phyloP scores from a whole-genome alignment of 1,284 basidiomycete species.

The Athelia sp. region DNA sequence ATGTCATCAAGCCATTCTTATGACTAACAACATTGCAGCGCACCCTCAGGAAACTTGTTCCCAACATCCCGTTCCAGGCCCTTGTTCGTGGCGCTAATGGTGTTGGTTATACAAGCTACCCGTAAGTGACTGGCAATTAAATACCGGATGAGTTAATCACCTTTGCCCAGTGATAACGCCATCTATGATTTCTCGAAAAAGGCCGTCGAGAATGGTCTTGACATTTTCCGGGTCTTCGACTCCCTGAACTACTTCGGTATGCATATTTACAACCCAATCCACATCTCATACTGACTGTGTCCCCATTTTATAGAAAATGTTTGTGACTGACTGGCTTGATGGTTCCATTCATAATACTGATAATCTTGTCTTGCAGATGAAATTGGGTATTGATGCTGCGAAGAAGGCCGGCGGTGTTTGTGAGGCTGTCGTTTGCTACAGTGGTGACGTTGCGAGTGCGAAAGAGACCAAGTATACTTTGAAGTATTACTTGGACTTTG shows the following conservation, averaged over 20 bases:
- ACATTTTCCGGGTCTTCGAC: slow-evolving; percentile 99
- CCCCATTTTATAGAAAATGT: slow-evolving; percentile 53
- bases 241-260: slow-evolving; percentile 95
- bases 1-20: background rate
- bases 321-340: slow-evolving; percentile 14
- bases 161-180: slow-evolving; percentile 79
- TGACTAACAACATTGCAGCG: slow-evolving; percentile 44
- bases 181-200: slow-evolving; percentile 99
- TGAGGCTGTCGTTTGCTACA: slow-evolving; percentile 98
- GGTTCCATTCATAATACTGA: too few species aligned
- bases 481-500: slow-evolving; percentile 96
- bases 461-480: slow-evolving; percentile 98
- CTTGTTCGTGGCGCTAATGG: slow-evolving; percentile 99
- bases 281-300: background rate
- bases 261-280: slow-evolving; percentile 17
- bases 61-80: slow-evolving; percentile 98
- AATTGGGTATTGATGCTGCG: slow-evolving; percentile 95
- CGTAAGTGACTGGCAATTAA: slow-evolving; percentile 48
- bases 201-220: slow-evolving; percentile 97
- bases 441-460: slow-evolving; percentile 93
- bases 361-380: slow-evolving; percentile 63
- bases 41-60: slow-evolving; percentile 91
- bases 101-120: slow-evolving; percentile 98
- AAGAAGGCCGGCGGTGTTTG: slow-evolving; percentile 99
- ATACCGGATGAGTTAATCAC: slow-evolving; percentile 5